These are phyloP conservation scores for Lodderomyces metapsilosis DNA, from an alignment of 1,139 yeast species.

Conservation along the genomic window DNA sequence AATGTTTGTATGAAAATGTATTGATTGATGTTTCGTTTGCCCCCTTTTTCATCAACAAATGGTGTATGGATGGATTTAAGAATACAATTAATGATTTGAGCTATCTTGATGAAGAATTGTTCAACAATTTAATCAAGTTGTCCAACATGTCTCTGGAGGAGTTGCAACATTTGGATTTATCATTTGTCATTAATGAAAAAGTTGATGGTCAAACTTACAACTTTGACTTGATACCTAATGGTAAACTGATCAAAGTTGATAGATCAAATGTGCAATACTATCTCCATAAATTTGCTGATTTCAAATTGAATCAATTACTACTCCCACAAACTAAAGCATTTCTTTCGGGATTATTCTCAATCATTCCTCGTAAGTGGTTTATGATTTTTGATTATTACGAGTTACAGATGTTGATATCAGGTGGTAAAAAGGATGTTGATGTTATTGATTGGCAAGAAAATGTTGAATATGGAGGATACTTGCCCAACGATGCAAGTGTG, in stretches of 20 bases:
- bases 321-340: conserved; percentile 62
- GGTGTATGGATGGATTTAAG: conserved; percentile 47
- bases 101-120: conserved; percentile 67
- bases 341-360: conserved; percentile 64
- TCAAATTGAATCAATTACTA: conserved; percentile 66
- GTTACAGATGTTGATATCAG: conserved; percentile 81
- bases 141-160: conserved; percentile 57
- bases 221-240: conserved; percentile 58
- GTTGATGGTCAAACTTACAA: conserved; percentile 36
- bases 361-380: conserved; percentile 75
- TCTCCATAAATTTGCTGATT: conserved; percentile 75
- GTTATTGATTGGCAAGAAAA: conserved; percentile 64
- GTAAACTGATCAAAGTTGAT: conserved; percentile 55
- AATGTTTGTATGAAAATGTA: conserved; percentile 83
- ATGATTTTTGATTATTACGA: conserved; percentile 83
- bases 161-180: conserved; percentile 56
- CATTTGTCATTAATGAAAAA: conserved; percentile 58
- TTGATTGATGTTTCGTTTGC: conserved; percentile 84
- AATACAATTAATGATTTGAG: conserved; percentile 77
- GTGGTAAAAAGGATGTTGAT: conserved; percentile 69
- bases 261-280: conserved; percentile 67
- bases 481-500: conserved; percentile 56
- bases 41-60: conserved; percentile 77
- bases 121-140: conserved; percentile 62
- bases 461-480: conserved; percentile 68